Percentiles rank a stretch among this genome's conserved stretches.
Evolutionary conservation across 2,329 filamentous ascomycete genomes (phyloP).

Genomic region (Fusarium coicis): DNA sequence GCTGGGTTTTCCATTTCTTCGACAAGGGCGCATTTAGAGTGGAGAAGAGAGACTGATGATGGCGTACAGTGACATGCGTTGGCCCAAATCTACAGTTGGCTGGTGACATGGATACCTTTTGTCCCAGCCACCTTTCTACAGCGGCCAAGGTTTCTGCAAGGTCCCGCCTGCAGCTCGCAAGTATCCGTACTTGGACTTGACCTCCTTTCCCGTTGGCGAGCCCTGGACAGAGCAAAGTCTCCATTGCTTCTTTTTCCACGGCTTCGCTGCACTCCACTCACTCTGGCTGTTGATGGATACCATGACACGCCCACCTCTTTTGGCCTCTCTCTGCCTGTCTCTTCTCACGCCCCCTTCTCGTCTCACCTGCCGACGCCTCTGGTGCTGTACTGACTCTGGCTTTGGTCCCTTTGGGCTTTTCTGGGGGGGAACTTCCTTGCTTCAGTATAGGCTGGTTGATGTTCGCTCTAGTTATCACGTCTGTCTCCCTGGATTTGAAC

Average conservation of each 20-base stretch:
- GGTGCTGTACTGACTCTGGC: constrained; percentile 14
- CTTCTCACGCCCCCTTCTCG: constrained; percentile 21
- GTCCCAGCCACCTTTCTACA: constrained; percentile 4
- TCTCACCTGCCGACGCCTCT: constrained; percentile 36
- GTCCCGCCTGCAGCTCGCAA: constrained; percentile 12
- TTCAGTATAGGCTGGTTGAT: not conserved
- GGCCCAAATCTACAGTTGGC: not conserved
- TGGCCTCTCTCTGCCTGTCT: not conserved
- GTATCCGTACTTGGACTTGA: constrained; percentile 26
- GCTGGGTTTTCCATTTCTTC: constrained; percentile 34
- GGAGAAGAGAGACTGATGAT: constrained; percentile 6
- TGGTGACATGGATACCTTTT: not conserved
- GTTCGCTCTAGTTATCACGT: not conserved
- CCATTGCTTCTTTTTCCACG: constrained; percentile 40
- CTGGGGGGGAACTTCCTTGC: constrained; percentile 15
- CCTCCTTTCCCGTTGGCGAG: constrained; percentile 15
- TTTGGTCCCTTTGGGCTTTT: constrained; percentile 29
- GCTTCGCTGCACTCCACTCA: constrained; percentile 33
- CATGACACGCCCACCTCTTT: constrained; percentile 23
- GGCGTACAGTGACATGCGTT: constrained; percentile 21
- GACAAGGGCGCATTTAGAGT: constrained; percentile 32
- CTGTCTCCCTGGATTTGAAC: constrained; percentile 22
- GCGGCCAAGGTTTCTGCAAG: constrained; percentile 12
- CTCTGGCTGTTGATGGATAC: constrained; percentile 30
- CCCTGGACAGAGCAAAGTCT: constrained; percentile 22